phyloP scores from a whole-genome alignment of 108 stramenopile species.

The Skeletonema marinoi region DNA sequence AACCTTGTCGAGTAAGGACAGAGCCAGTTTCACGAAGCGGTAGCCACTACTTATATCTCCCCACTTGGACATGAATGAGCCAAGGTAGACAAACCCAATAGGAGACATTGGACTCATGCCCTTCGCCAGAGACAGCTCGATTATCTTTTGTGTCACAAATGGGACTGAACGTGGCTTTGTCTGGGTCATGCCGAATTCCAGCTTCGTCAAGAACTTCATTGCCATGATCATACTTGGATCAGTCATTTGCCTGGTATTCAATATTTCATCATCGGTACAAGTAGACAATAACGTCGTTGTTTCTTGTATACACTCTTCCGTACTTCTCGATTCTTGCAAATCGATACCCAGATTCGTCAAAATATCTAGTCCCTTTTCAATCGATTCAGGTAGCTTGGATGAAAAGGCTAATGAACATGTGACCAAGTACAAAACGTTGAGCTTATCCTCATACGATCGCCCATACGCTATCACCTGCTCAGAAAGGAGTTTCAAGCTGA shows the following conservation, averaged over 20 bases:
- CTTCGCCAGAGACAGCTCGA: slow-evolving; percentile 4
- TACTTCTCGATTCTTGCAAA: not conserved
- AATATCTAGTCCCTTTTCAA: not conserved
- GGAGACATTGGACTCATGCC: slow-evolving; percentile 11
- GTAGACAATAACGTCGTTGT: not conserved
- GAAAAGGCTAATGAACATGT: not conserved
- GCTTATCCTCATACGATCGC: slow-evolving; percentile 8
- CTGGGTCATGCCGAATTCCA: too few species aligned
- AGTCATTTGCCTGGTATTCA: slow-evolving; percentile 11
- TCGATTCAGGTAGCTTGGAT: slow-evolving; percentile 7
- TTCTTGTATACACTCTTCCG: not conserved
- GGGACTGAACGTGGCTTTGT: not conserved
- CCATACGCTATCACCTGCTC: not conserved
- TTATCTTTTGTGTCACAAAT: slow-evolving; percentile 1
- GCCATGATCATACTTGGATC: slow-evolving; percentile 13
- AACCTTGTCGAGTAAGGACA: not conserved
- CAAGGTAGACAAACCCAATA: slow-evolving; percentile 17
- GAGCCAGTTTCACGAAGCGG: slow-evolving; percentile 5
- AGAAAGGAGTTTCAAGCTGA: slow-evolving; percentile 3
- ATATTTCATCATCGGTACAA: not conserved
- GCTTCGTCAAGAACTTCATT: slow-evolving; percentile 4
- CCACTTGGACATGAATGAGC: not conserved
- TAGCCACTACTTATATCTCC: slow-evolving; percentile 6
- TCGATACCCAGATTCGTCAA: slow-evolving; percentile 3
- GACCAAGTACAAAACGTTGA: not conserved